A percentile compares a stretch with the other conserved stretches of the same genome.
Evolutionary conservation across 2,329 filamentous ascomycete species (phyloP).

Genomic region (Ascochyta koolunga): DNA sequence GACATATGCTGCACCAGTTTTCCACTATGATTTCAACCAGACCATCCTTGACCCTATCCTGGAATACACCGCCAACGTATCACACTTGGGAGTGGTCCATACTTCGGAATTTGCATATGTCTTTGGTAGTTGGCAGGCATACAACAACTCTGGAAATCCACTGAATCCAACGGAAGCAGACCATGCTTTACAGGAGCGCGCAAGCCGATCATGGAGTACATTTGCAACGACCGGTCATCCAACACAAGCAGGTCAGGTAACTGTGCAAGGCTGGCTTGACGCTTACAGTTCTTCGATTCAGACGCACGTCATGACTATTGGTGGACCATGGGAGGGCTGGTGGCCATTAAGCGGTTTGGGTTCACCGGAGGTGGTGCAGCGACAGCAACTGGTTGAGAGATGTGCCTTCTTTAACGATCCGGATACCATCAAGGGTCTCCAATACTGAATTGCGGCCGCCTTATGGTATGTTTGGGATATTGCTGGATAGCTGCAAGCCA

Average conservation of each 20-base stretch:
- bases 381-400: slow-evolving; percentile 54
- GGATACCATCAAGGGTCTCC: slow-evolving; percentile 51
- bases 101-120: slow-evolving; percentile 62
- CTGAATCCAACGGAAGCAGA: slow-evolving; percentile 48
- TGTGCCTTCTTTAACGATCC: slow-evolving; percentile 56
- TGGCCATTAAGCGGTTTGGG: slow-evolving; percentile 48
- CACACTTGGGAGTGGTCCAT: slow-evolving; percentile 57
- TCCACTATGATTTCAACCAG: slow-evolving; percentile 61
- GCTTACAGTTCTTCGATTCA: slow-evolving; percentile 15
- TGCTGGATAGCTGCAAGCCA: background rate
- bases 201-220: slow-evolving; percentile 56
- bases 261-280: slow-evolving; percentile 15
- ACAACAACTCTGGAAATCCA: slow-evolving; percentile 48
- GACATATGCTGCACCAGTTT: slow-evolving; percentile 50
- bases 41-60: slow-evolving; percentile 58
- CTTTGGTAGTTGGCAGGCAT: slow-evolving; percentile 52
- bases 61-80: slow-evolving; percentile 35
- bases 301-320: slow-evolving; percentile 43
- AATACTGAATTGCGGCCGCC: slow-evolving; percentile 26
- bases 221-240: slow-evolving; percentile 49
- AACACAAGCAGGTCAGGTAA: slow-evolving; percentile 19
- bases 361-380: slow-evolving; percentile 33
- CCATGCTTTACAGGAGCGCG: slow-evolving; percentile 47
- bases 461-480: background rate
- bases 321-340: slow-evolving; percentile 53